A percentile compares a stretch with the other conserved stretches of the same genome.
Evolutionary conservation across 805 yeast species (phyloP).

Genomic region (Schwanniomyces polymorphus): DNA sequence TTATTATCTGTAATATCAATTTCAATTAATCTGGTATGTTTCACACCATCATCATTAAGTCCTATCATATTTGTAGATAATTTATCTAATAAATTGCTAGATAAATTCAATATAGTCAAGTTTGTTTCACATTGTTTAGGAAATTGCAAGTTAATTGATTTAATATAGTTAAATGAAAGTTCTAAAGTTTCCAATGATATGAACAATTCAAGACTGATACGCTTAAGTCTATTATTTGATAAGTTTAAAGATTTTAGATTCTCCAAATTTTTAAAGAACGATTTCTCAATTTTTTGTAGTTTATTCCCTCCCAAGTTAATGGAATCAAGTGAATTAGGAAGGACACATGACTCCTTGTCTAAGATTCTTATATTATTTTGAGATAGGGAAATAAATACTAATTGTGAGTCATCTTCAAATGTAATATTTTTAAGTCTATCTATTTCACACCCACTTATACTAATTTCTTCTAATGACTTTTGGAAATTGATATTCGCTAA

Average conservation of each 20-base stretch:
- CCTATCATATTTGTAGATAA: not conserved
- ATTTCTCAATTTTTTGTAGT: slow-evolving; percentile 2
- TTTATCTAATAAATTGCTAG: not conserved
- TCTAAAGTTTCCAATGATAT: not conserved
- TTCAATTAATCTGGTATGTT: not conserved
- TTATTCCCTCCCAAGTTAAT: slow-evolving; percentile 8
- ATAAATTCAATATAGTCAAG: not conserved
- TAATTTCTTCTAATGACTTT: slow-evolving; percentile 12
- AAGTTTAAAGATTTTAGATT: slow-evolving; percentile 10
- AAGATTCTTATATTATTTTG: slow-evolving; percentile 9
- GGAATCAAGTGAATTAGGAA: slow-evolving; percentile 9
- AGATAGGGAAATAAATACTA: slow-evolving; percentile 10
- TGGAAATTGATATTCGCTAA: slow-evolving; percentile 10
- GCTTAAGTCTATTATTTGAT: slow-evolving; percentile 11
- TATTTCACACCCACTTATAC: slow-evolving; percentile 17
- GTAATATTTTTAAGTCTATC: slow-evolving; percentile 7
- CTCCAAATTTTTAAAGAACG: slow-evolving; percentile 2
- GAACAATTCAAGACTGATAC: not conserved
- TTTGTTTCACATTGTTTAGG: not conserved
- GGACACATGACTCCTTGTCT: not conserved
- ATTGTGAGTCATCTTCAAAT: slow-evolving; percentile 8
- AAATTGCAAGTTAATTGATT: not conserved
- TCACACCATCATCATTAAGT: not conserved
- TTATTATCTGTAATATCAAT: not conserved
- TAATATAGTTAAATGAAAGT: not conserved